These are phyloP conservation scores for Fusarium decemcellulare DNA, from an alignment of 2,329 filamentous ascomycete genomes.

Conservation along the genomic window DNA sequence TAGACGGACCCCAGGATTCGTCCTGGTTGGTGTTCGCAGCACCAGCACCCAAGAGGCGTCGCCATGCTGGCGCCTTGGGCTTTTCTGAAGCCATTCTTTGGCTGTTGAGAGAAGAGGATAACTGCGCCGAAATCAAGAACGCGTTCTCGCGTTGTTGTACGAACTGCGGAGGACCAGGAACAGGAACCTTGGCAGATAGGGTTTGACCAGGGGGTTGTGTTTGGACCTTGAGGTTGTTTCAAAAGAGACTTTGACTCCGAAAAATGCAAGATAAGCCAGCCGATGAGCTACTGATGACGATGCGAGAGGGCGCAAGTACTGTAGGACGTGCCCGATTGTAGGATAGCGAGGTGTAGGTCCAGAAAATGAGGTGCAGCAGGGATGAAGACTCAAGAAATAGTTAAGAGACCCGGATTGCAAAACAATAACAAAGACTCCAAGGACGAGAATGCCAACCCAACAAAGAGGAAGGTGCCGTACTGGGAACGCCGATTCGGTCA, in stretches of 20 bases:
- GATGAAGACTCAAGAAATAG: background rate
- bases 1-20: conserved; percentile 48
- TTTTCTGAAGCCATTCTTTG: conserved; percentile 34
- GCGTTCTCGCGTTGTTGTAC: background rate
- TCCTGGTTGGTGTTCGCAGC: conserved; percentile 19
- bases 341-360: background rate
- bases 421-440: too few species aligned
- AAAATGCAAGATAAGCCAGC: background rate
- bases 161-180: background rate
- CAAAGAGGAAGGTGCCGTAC: background rate
- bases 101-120: background rate
- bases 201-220: background rate
- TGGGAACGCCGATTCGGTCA: background rate
- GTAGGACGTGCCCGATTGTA: background rate
- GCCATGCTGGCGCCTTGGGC: conserved; percentile 28
- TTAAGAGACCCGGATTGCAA: background rate
- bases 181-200: background rate
- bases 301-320: background rate
- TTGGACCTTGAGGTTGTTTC: background rate
- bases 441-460: background rate
- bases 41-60: conserved; percentile 38
- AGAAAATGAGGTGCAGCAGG: background rate
- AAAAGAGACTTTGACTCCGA: background rate
- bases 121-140: background rate
- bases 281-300: background rate